These are phyloP conservation scores for Nicotiana noctiflora DNA, from an alignment of 257 asterid genomes.

Conservation along the genomic window DNA sequence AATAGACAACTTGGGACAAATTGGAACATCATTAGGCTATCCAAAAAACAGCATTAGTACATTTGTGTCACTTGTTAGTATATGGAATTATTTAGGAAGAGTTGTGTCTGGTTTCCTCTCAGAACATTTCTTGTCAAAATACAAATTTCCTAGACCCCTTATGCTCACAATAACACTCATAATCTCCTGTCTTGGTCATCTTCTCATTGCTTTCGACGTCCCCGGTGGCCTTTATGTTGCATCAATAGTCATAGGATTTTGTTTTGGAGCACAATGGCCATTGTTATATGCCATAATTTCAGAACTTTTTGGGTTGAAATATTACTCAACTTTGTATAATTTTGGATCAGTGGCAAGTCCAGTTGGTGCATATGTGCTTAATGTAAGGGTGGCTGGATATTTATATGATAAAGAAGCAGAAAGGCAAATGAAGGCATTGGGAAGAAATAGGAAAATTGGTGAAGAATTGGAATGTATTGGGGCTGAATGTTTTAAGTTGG, in stretches of 20 bases:
- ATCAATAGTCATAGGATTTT: neutral
- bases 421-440: neutral
- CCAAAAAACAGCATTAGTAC: neutral
- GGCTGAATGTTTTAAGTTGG: neutral
- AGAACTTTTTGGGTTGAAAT: neutral
- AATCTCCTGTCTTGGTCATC: conserved; percentile 1
- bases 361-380: neutral
- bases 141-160: neutral
- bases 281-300: neutral
- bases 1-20: conserved; percentile 10
- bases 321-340: conserved; percentile 2
- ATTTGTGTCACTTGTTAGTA: conserved; percentile 2
- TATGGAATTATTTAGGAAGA: conserved; percentile 9
- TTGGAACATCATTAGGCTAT: conserved; percentile 5
- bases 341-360: conserved; percentile 8
- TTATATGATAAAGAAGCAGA: conserved; percentile 1
- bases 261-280: conserved; percentile 12
- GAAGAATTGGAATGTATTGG: conserved; percentile 1
- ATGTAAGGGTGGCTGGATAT: neutral
- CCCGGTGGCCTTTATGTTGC: neutral
- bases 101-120: conserved; percentile 8
- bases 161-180: neutral
- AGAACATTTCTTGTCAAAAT: neutral
- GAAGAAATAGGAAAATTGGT: neutral
- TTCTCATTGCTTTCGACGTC: conserved; percentile 2